phyloP scores from a whole-genome alignment of 2,329 filamentous ascomycete genomes.

The Aspergillus neoniger region DNA sequence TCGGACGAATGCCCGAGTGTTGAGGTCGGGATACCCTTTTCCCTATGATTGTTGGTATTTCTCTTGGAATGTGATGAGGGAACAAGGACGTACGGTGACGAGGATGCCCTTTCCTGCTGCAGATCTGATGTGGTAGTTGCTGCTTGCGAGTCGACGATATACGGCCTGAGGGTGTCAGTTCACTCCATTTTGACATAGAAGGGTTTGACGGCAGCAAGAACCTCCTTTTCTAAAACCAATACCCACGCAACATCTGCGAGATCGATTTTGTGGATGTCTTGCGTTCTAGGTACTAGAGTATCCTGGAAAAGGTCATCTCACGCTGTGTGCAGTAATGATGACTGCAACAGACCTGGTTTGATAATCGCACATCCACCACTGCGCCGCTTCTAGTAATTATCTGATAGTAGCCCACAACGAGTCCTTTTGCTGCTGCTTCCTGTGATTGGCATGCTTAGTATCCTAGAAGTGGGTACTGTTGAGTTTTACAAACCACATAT shows the following conservation, averaged over 20 bases:
- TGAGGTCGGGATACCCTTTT: slow-evolving; percentile 66
- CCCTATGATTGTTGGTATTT: slow-evolving; percentile 44
- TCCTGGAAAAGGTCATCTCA: slow-evolving; percentile 42
- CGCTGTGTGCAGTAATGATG: background rate
- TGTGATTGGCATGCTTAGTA: slow-evolving; percentile 20
- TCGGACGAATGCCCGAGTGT: slow-evolving; percentile 57
- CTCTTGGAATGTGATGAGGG: background rate
- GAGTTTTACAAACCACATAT: slow-evolving; percentile 52
- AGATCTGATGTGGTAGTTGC: slow-evolving; percentile 46
- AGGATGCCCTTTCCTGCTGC: slow-evolving; percentile 53
- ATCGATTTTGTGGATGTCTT: slow-evolving; percentile 49
- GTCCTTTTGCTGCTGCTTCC: slow-evolving; percentile 48
- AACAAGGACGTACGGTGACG: slow-evolving; percentile 52
- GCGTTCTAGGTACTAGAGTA: slow-evolving; percentile 54
- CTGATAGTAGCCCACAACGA: slow-evolving; percentile 40
- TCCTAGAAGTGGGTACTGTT: too few relatives aligned
- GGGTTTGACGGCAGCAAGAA: slow-evolving; percentile 19
- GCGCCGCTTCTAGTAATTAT: slow-evolving; percentile 25
- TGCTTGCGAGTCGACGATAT: slow-evolving; percentile 58
- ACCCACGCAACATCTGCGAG: slow-evolving; percentile 57
- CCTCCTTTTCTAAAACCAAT: slow-evolving; percentile 66
- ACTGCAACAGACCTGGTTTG: slow-evolving; percentile 28
- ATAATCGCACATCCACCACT: slow-evolving; percentile 43
- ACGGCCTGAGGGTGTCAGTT: slow-evolving; percentile 50
- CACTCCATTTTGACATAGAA: background rate